These are phyloP conservation scores for Clausena lansium DNA, from an alignment of 345 rosid species.

Conservation along the genomic window DNA sequence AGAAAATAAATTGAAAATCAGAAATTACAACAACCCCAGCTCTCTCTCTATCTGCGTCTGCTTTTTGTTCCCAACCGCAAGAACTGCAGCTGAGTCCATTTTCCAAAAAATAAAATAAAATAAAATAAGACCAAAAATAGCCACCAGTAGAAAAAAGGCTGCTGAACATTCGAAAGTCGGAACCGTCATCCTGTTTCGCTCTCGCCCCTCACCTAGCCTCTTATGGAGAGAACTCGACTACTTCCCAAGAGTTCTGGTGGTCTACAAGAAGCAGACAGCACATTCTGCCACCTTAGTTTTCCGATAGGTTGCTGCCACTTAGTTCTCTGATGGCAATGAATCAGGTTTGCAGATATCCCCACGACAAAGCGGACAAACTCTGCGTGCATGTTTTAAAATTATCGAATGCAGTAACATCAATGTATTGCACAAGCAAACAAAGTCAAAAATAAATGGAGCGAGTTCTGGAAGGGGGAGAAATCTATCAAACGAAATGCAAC, in stretches of 20 bases:
- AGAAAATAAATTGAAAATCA: neutral
- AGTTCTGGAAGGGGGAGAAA: neutral
- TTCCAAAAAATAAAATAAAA: neutral
- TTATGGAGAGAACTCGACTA: neutral
- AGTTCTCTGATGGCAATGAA: constrained; percentile 37
- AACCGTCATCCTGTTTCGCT: neutral
- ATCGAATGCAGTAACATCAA: constrained; percentile 4
- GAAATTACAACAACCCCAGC: neutral
- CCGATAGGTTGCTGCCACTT: neutral
- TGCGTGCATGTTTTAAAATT: constrained; percentile 29
- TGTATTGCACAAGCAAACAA: neutral
- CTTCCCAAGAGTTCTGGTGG: neutral
- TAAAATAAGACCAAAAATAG: neutral
- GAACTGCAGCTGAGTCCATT: constrained; percentile 15
- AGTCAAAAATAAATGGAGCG: too few species aligned
- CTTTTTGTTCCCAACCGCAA: neutral
- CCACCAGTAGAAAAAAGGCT: constrained; percentile 12
- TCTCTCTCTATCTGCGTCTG: neutral
- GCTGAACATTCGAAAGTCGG: neutral
- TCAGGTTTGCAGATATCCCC: constrained; percentile 82
- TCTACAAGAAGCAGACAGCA: constrained; percentile 6
- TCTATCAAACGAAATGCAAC: neutral
- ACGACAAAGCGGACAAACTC: constrained; percentile 97
- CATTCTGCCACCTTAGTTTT: neutral
- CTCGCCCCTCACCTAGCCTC: neutral